Evolutionary conservation across 129 eudicot species (phyloP), one percentile per base, ranked within the genome.

Genomic region (Artemisia argyi): DNA sequence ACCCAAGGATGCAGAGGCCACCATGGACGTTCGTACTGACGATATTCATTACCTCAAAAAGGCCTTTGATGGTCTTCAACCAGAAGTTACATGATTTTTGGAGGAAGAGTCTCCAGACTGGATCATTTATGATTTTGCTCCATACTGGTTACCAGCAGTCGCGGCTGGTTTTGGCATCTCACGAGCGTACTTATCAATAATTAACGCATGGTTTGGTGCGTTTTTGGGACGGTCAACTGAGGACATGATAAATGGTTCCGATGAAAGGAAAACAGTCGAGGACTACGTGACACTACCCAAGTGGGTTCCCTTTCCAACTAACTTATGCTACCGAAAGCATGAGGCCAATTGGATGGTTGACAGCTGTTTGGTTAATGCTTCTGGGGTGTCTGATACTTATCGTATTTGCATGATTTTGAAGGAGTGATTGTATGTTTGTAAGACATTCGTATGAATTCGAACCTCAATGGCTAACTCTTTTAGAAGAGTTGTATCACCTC

Each of bases 1-100:
- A 0, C 84, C 86, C 5, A 71, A 61, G 5, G n/a, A 80, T 15
- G 95, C 88, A 2, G 90, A 88, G 76, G 82, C 90, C 76, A 77
- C 87, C 22, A 78, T 66, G 58, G 90, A 88, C 49, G 46, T 88
- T 26, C 63, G 39, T 16, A 58, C 35, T 5, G 68, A 78, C 6
- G 71, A 85, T 11, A 64, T 80, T 32, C 74, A n/a, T 11, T 24
- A 70, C 70, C 91, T 88, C 73, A 85, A 74, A 61, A 80, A 73
- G 51, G 95, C 95, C 44, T 80, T 30, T 16, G 88, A 88, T 14
- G 79, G 88, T 4, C 80, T 83, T 16, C 65, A 73, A 46, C 71
- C 74, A 10, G 73, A 77, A 30, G 16, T 85, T 59, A 65, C 81
- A 20, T 42, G 10, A 8, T 80, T 85, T 69, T 65, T 88, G 4